Evolutionary conservation across 2,329 filamentous ascomycete genomes (phyloP), one percentile per base, ranked within the genome.

Genomic region (Trichoderma endophyticum): DNA sequence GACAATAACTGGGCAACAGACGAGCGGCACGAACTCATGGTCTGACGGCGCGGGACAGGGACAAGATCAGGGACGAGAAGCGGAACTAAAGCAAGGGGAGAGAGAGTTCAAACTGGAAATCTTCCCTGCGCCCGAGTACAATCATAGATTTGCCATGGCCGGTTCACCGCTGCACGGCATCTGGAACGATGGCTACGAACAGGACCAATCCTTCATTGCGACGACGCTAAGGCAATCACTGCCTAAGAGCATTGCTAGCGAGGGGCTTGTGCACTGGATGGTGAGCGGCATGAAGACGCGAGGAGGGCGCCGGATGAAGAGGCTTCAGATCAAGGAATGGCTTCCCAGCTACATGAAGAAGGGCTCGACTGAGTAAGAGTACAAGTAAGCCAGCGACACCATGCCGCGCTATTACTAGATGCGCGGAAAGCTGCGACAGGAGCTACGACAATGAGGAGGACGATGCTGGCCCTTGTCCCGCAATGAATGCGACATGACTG

Each of bases 211-310:
- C 15, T 80, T 84, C 69, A 76, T 81, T 28, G 79, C 80, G 9
- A 77, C 78, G 21, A 81, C 81, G 3, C 78, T 87, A 60, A 77
- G 76, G 68, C 78, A 79, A 34, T 80, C 81, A 2, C 76, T 86
- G 28, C 85, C 85, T 0, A 73, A 77, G 7, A 81, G 77, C 39
- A 77, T 84, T 70, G 78, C 79, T 18, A 76, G 78, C 9, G 78
- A 78, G 8, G 85, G 83, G 5, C 77, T 87, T 36, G 79, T 79
- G 28, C 82, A 86, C 74, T 87, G 86, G 86, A 76, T 76, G 18
- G 66, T 80, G 21, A 77, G 78, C 56, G 76, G 78, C 24, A 64
- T 57, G 9, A 66, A 51, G 24, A 8, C 28, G n/a, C 60, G 51
- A 15, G 60, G 51, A 24, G 67, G 70, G 36, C 51, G 57, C 30